phyloP scores from a whole-genome alignment of 495 filamentous ascomycete genomes.

The Tuber calosporum region DNA sequence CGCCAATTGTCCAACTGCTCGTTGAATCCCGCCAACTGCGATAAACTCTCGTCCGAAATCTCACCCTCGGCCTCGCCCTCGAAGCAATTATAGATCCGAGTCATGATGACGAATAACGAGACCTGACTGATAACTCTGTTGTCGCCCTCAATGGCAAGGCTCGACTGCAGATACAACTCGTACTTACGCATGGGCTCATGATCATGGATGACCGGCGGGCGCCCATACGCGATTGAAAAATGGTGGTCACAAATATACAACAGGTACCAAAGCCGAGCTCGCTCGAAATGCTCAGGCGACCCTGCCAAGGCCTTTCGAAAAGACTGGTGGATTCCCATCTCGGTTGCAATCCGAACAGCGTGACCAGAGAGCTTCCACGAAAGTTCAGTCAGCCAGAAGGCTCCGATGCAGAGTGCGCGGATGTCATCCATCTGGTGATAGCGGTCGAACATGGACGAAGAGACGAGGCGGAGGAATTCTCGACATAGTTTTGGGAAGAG shows the following conservation, averaged over 20 bases:
- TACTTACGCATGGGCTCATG: slow-evolving; percentile 50
- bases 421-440: slow-evolving; percentile 43
- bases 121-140: slow-evolving; percentile 53
- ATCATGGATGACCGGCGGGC: slow-evolving; percentile 48
- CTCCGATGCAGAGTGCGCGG: slow-evolving; percentile 43
- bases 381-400: slow-evolving; percentile 46
- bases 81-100: slow-evolving; percentile 53
- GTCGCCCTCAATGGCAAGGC: slow-evolving; percentile 49
- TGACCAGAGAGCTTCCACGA: slow-evolving; percentile 46
- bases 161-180: slow-evolving; percentile 49
- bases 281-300: slow-evolving; percentile 47
- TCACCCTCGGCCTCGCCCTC: slow-evolving; percentile 52
- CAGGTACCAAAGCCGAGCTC: slow-evolving; percentile 44
- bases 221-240: slow-evolving; percentile 46
- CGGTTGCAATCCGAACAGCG: slow-evolving; percentile 45
- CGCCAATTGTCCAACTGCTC: slow-evolving; percentile 54
- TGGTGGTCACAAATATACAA: slow-evolving; percentile 47
- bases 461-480: slow-evolving; percentile 43
- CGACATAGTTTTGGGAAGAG: slow-evolving; percentile 44
- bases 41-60: slow-evolving; percentile 52
- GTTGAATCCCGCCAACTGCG: slow-evolving; percentile 50
- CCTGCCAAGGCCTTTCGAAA: slow-evolving; percentile 48
- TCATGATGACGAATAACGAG: slow-evolving; percentile 53
- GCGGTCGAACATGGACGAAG: slow-evolving; percentile 43
- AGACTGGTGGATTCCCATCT: slow-evolving; percentile 44